Conservation (phyloP, 2,329 filamentous ascomycete genomes). For the Stemphylium beticola region DNA sequence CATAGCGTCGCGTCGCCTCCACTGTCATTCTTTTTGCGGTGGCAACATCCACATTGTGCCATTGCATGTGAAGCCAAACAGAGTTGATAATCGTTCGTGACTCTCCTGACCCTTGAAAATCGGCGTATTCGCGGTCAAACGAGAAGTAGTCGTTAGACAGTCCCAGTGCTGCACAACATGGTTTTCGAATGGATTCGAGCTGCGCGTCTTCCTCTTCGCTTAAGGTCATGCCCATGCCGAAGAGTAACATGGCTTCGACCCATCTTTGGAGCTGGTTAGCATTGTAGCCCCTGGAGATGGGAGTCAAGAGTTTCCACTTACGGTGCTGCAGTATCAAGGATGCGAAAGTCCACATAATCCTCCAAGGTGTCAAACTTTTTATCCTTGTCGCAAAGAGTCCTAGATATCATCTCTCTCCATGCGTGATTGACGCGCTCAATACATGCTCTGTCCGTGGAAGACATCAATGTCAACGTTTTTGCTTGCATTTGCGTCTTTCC, state of each 20-base stretch:
- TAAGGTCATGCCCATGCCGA: constrained; percentile 4
- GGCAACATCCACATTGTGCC: not conserved
- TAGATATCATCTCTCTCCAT: not conserved
- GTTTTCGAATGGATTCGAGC: not conserved
- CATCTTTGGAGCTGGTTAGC: not conserved
- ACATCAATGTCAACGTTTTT: not conserved
- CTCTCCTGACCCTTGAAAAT: not conserved
- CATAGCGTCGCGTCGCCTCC: not conserved
- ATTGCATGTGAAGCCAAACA: constrained; percentile 7
- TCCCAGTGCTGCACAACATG: not conserved
- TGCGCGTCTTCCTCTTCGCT: constrained; percentile 1
- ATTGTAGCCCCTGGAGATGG: too few species aligned
- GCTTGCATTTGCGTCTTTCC: not conserved
- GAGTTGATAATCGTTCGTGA: not conserved
- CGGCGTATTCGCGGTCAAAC: constrained; percentile 4
- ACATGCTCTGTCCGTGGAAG: not conserved
- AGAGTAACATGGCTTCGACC: not conserved
- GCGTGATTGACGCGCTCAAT: not conserved
- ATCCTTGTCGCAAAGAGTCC: not conserved
- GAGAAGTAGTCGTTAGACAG: constrained; percentile 3
- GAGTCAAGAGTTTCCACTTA: not conserved
- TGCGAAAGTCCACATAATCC: constrained; percentile 1
- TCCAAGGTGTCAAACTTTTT: not conserved
- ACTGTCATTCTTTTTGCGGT: not conserved
- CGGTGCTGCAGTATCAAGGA: not conserved